Base-by-base conservation (phyloP, 2,329 filamentous ascomycete genomes). In the Juglanconis juglandina region DNA sequence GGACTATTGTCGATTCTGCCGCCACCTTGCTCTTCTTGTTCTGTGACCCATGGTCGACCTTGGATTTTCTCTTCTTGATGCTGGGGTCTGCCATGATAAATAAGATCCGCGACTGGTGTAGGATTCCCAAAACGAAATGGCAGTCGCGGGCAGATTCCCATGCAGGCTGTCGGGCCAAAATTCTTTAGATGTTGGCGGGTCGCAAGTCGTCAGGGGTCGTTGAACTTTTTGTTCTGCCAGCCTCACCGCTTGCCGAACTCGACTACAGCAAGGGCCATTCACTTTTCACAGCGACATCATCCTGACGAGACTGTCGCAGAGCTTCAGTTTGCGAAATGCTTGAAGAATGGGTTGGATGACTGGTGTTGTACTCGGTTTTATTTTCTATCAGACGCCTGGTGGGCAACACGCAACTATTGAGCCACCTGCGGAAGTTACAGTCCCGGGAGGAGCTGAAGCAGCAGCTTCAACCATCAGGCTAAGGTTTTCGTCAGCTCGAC, bases 31-130 rank as follows among this genome's bases (percentile, higher is more conserved):
- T 76, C 66, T 79, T 86, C 64, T 81, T 79, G 32, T 76, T 72
- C 59, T 77, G 66, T 1, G 72, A 69, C 2, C 70, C 67, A 44
- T 72, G 68, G 10, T 79, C 77, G 42, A 75, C 75, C 17, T 75
- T 73, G 63, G 81, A 76, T 73, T 86, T 86, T 60, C 83, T 77
- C 72, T 87, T 86, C 69, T 81, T 81, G 60, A 68, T 72, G 61
- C 70, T 75, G 44, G 68, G 60, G 52, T 75, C 72, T 37, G 72
- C 72, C 77, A 80, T 47, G 5, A 24, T 47, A 39, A 33, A 47
- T 30, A 34, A 17, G 24, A 11, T 63, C n/a, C 11, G 42, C 39
- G 41, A 53, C 14, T 13, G 41, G 30, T 50, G 51, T 48, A 46
- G 10, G 35, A 34, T 34, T 51, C 5, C 7, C 33, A 46, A 52